Evolutionary conservation across 768 basidiomycete genomes (phyloP), one percentile per base, ranked within the genome.

Genomic region (Clavulina sp.): DNA sequence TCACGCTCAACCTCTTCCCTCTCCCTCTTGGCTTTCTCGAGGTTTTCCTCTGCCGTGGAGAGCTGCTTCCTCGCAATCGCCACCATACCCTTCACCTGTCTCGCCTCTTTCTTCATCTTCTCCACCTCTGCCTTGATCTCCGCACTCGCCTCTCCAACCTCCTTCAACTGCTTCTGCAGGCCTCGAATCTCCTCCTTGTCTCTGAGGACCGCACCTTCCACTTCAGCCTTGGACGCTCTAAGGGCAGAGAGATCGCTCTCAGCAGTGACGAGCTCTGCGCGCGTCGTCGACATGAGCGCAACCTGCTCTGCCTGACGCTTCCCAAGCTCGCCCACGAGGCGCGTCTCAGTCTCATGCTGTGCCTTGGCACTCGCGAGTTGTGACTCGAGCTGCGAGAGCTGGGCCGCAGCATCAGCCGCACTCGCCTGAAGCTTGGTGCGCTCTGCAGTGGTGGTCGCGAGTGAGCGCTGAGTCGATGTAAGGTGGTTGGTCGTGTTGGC

Each of bases 31-130:
- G 69, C 70, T 63, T 77, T 84, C 13, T 73, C 75, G 52, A 74
- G 76, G 59, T 86, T 84, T 0, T 73, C 69, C 63, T 97, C 93
- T 56, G 86, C 82, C 3, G 83, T 77, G 24, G 74, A 75, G 26
- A 97, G 69, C 68, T 97, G 95, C 64, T 99, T 97, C 69, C 81
- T 82, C 4, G 87, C 85, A 62, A 97, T 93, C 3, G 91, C 91
- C 23, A 93, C 72, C 56, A 93, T 71, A 6, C 95, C 95, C 63
- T 88, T 96, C 69, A 96, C 92, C 61, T 95, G 88, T 63, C 93
- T 83, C 1, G 85, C 88, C 49, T 96, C 92, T 66, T 86, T 97
- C 70, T 80, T 91, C 36, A 75, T 64, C 68, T 84, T 91, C 64
- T 97, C 95, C 21, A 89, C 68, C 55, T 85, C 80, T 7, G 66